Evolutionary conservation across 2,329 filamentous ascomycete species (phyloP).

Genomic region (Neurospora sp.): DNA sequence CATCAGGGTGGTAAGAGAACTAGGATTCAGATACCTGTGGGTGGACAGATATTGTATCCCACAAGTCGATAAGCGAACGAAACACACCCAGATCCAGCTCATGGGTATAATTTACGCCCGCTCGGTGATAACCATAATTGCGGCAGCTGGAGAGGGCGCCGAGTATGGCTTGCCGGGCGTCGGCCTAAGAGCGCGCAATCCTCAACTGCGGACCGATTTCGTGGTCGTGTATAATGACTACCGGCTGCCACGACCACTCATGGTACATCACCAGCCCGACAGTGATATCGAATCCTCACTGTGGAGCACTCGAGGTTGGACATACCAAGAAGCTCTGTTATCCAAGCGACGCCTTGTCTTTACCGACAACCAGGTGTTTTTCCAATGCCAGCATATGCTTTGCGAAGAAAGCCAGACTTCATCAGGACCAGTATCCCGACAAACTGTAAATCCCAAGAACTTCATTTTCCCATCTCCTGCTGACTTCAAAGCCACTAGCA

Average conservation of each 20-base stretch:
- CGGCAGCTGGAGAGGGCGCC: background rate
- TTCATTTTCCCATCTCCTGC: background rate
- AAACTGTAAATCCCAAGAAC: accelerated
- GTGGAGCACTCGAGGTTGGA: constrained; percentile 5
- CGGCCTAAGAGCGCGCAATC: background rate
- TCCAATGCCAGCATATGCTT: background rate
- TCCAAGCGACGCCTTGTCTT: constrained; percentile 4
- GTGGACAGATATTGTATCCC: constrained; percentile 28
- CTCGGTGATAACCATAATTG: background rate
- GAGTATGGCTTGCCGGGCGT: background rate
- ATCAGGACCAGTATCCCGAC: background rate
- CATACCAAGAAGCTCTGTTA: constrained; percentile 4
- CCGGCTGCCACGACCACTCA: background rate
- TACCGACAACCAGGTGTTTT: background rate
- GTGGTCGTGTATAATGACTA: background rate
- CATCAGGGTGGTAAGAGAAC: constrained; percentile 20
- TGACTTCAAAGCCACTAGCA: background rate
- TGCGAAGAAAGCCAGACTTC: background rate
- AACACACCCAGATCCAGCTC: constrained; percentile 6
- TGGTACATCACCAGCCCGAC: background rate
- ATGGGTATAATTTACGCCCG: constrained; percentile 1
- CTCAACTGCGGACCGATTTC: background rate
- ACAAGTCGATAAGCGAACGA: constrained; percentile 12
- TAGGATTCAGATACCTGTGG: constrained; percentile 29
- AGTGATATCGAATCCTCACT: background rate